Conservation (phyloP, 2,329 filamentous ascomycete species). For the Fusarium sp. region DNA sequence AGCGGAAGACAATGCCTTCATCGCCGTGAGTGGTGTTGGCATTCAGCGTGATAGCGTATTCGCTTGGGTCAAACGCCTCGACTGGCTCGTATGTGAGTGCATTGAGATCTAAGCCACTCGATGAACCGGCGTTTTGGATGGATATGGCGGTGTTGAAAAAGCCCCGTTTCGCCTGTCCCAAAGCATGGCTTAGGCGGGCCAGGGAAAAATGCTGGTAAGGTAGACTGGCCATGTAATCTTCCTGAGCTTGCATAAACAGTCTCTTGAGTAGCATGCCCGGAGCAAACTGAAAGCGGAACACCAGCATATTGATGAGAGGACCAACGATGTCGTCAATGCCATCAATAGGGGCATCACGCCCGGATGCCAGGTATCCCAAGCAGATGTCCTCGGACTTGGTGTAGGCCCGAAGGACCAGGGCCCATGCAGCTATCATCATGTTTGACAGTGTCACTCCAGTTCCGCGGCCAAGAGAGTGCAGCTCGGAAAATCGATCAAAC, state of each 20-base stretch:
- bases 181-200: conserved; percentile 55
- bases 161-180: conserved; percentile 36
- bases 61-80: conserved; percentile 41
- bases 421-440: conserved; percentile 65
- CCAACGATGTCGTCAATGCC: conserved; percentile 33
- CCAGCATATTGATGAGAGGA: conserved; percentile 61
- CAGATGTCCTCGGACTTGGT: conserved; percentile 60
- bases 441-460: conserved; percentile 60
- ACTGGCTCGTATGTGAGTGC: conserved; percentile 27
- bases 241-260: conserved; percentile 51
- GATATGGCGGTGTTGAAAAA: conserved; percentile 53
- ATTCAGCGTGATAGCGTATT: conserved; percentile 49
- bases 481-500: conserved; percentile 13
- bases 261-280: conserved; percentile 38
- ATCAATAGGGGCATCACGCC: conserved; percentile 34
- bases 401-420: conserved; percentile 61
- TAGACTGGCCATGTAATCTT: conserved; percentile 45
- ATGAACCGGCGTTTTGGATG: conserved; percentile 42
- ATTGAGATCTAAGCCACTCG: background rate
- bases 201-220: conserved; percentile 64
- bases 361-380: conserved; percentile 56
- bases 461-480: conserved; percentile 7
- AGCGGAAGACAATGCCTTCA: conserved; percentile 40
- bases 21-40: conserved; percentile 41
- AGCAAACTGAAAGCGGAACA: conserved; percentile 58